Evolutionary conservation across 768 basidiomycete genomes (phyloP).

Genomic region (Zangia roseola): DNA sequence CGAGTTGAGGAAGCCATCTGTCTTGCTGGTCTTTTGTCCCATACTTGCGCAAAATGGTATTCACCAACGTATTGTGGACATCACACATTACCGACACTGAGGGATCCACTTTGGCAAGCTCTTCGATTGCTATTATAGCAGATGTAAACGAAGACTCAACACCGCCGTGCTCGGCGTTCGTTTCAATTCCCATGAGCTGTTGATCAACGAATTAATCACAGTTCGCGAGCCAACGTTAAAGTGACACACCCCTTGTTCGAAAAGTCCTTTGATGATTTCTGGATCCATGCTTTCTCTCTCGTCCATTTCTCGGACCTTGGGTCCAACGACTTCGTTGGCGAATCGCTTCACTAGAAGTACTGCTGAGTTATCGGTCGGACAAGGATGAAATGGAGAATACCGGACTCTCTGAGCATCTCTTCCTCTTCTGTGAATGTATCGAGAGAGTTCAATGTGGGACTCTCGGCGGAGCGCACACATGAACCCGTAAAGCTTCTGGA

Average conservation of each 20-base stretch:
- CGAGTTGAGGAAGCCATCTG: conserved; percentile 83
- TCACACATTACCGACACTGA: conserved; percentile 96
- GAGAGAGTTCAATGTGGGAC: conserved; percentile 53
- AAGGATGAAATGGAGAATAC: conserved; percentile 41
- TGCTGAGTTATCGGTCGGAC: conserved; percentile 2
- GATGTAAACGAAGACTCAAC: conserved; percentile 90
- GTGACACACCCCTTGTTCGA: conserved; percentile 85
- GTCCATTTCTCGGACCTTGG: conserved; percentile 96
- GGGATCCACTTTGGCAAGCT: conserved; percentile 94
- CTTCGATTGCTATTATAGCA: conserved; percentile 95
- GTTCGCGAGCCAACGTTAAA: neutral
- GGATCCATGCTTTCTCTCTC: conserved; percentile 96
- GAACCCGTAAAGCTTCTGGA: conserved; percentile 28
- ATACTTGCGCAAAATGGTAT: conserved; percentile 88
- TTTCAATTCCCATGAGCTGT: conserved; percentile 98
- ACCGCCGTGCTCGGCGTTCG: conserved; percentile 77
- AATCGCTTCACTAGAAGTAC: conserved; percentile 73
- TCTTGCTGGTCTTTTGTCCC: conserved; percentile 82
- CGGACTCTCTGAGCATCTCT: conserved; percentile 87
- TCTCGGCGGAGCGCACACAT: conserved; percentile 25
- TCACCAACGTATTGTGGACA: conserved; percentile 98
- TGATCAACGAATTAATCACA: neutral
- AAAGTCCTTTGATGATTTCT: conserved; percentile 78
- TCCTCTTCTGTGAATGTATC: conserved; percentile 93
- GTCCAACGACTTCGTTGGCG: conserved; percentile 83